phyloP scores from a whole-genome alignment of 495 filamentous ascomycete species.

The Aspergillus diversus region DNA sequence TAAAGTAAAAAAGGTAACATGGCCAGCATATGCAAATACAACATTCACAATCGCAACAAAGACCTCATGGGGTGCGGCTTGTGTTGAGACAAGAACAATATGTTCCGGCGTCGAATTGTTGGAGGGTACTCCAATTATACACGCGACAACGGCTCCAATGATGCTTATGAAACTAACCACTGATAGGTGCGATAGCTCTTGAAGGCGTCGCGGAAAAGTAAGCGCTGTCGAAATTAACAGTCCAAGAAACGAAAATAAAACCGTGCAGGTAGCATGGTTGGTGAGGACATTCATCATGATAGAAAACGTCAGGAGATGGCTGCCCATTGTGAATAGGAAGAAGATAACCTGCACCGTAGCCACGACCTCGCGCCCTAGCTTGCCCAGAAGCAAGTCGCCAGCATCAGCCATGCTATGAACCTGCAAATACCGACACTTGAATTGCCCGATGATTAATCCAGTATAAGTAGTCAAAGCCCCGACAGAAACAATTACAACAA shows the following conservation, averaged over 20 bases:
- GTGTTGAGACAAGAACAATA: conserved; percentile 23
- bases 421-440: conserved; percentile 57
- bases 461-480: conserved; percentile 76
- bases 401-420: conserved; percentile 75
- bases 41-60: conserved; percentile 42
- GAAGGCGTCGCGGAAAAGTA: neutral
- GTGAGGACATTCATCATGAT: conserved; percentile 11
- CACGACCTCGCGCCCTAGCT: conserved; percentile 37
- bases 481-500: conserved; percentile 65
- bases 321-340: neutral
- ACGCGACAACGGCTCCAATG: conserved; percentile 65
- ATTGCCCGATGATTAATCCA: conserved; percentile 72
- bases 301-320: conserved; percentile 6
- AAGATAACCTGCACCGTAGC: conserved; percentile 12
- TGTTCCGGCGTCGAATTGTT: conserved; percentile 29
- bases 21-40: conserved; percentile 53
- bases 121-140: conserved; percentile 67
- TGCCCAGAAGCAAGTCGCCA: conserved; percentile 66
- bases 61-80: conserved; percentile 31
- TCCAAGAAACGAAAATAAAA: neutral
- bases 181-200: neutral
- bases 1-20: conserved; percentile 75
- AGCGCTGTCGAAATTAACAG: neutral
- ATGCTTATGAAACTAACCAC: conserved; percentile 54
- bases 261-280: conserved; percentile 1